phyloP scores from a whole-genome alignment of 495 filamentous ascomycete genomes.

The Massariosphaeria phaeospora region DNA sequence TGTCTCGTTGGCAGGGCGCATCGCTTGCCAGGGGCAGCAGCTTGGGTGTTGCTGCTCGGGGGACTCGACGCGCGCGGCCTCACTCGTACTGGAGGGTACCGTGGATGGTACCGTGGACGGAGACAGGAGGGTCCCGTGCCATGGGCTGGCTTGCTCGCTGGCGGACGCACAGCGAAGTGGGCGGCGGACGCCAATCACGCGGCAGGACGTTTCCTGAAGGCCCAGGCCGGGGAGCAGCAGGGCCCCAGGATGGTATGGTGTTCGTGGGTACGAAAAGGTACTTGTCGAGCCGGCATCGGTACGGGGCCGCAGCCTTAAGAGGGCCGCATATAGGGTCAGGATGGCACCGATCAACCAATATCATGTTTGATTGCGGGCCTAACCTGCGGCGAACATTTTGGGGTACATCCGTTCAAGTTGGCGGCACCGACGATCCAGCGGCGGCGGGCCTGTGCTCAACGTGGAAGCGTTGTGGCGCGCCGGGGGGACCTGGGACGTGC shows the following conservation, averaged over 20 bases:
- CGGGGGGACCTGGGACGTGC: background rate
- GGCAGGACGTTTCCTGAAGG: conserved; percentile 23
- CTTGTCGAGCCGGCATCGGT: conserved; percentile 28
- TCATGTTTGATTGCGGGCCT: conserved; percentile 32
- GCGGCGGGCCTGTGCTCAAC: conserved; percentile 28
- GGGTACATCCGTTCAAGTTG: conserved; percentile 31
- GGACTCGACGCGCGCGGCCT: background rate
- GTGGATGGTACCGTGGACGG: conserved; percentile 7
- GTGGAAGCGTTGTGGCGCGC: conserved; percentile 25
- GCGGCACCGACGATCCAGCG: conserved; percentile 32
- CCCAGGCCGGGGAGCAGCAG: conserved; percentile 14
- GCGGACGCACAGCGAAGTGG: conserved; percentile 17
- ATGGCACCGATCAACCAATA: conserved; percentile 34
- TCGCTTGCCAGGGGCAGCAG: conserved; percentile 2
- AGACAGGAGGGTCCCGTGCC: conserved; percentile 21
- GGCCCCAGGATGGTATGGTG: conserved; percentile 26
- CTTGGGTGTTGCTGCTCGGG: conserved; percentile 2
- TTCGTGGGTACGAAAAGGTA: conserved; percentile 25
- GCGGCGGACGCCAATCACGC: conserved; percentile 23
- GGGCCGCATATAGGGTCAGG: conserved; percentile 19
- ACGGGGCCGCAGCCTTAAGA: conserved; percentile 17
- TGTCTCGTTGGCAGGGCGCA: conserved; percentile 13
- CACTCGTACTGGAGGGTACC: conserved; percentile 23
- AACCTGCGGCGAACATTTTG: conserved; percentile 23
- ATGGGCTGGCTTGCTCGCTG: conserved; percentile 18